A percentile compares a stretch with the other conserved stretches of the same genome.
Conservation (phyloP, 2,329 filamentous ascomycete genomes). For the Calonectria honghensis region DNA sequence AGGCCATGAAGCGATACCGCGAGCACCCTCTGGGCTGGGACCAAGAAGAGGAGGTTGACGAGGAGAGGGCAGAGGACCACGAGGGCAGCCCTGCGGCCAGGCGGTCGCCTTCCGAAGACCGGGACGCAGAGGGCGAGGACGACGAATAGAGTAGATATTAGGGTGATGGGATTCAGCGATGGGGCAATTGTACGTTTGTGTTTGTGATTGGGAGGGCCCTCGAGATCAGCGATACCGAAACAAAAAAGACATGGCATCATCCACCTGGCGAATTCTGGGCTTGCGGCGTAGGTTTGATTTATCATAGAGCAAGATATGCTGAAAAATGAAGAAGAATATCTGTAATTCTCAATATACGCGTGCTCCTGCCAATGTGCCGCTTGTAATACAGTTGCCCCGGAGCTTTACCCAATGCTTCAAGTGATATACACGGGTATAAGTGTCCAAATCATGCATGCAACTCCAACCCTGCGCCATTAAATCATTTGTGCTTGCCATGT, state of each 20-base stretch:
- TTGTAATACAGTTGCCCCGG: neutral
- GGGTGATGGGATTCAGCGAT: slow-evolving; percentile 47
- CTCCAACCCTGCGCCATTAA: neutral
- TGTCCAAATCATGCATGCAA: neutral
- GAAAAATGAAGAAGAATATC: slow-evolving; percentile 26
- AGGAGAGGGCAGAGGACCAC: slow-evolving; percentile 58
- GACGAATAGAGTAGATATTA: slow-evolving; percentile 56
- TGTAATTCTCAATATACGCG: neutral
- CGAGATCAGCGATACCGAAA: slow-evolving; percentile 23
- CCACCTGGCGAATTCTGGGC: slow-evolving; percentile 42
- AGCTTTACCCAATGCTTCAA: neutral
- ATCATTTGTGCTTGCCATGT: slow-evolving; percentile 2
- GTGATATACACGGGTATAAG: neutral
- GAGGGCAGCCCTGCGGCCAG: slow-evolving; percentile 50
- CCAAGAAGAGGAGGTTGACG: slow-evolving; percentile 62
- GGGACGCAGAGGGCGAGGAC: slow-evolving; percentile 69
- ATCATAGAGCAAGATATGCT: slow-evolving; percentile 46
- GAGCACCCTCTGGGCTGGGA: slow-evolving; percentile 71
- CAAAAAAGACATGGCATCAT: slow-evolving; percentile 37
- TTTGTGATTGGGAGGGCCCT: slow-evolving; percentile 29
- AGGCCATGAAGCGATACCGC: slow-evolving; percentile 72
- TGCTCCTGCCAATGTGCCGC: neutral
- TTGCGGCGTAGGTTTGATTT: slow-evolving; percentile 48
- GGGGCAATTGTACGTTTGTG: slow-evolving; percentile 41
- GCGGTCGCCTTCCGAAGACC: slow-evolving; percentile 58